Base-by-base conservation (phyloP, 441 rosid species). In the Omphalea diandra region DNA sequence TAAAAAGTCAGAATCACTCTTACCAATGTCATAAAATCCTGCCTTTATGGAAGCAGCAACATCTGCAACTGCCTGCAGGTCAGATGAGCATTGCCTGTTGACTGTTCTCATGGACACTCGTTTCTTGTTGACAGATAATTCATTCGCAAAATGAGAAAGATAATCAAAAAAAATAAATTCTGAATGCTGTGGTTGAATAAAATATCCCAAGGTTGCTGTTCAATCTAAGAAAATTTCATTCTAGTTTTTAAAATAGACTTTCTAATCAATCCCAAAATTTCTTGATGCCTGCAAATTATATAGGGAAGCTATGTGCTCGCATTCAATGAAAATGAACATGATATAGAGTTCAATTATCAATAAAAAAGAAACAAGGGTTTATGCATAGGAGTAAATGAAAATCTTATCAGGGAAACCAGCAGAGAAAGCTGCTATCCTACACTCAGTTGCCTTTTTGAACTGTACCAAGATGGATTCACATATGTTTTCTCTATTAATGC, bases 41-140 rank as follows among this genome's bases (percentile, higher is more conserved):
- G 96, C 96, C 83, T 84, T 93, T 17, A 92, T 89, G 54, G 90
- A 87, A 50, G 96, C 97, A 35, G 95, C 98, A 35, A 92, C 95
- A 56, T 95, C 98, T 72, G 97, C 98, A 81, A 90, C 96, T n/a
- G 98, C 98, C 80, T 94, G 97, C 79, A 90, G 90, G 69, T 96
- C 97, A 72, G 99, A 94, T 15, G 98, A 89, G 73, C 98, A 95
- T 73, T 92, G 97, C 76, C 98, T 84, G 75, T 92, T 95, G 79
- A 89, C 98, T 72, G 98, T 94, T 80, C 96, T 84, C 74, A 91
- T 49, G 0, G 98, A 88, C 77, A 94, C 97, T n/a, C 15, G 91
- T 88, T 38, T 94, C 98, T 91, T 77, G 35, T 65, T 20, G 35
- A 18, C 55, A 75, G 46, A 77, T 8, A 63, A 59, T 50, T 46